Evolutionary conservation across 192 early-diverging fungal genomes (phyloP), one percentile per base, ranked within the genome.

Genomic region (Chytriomyces confervae): DNA sequence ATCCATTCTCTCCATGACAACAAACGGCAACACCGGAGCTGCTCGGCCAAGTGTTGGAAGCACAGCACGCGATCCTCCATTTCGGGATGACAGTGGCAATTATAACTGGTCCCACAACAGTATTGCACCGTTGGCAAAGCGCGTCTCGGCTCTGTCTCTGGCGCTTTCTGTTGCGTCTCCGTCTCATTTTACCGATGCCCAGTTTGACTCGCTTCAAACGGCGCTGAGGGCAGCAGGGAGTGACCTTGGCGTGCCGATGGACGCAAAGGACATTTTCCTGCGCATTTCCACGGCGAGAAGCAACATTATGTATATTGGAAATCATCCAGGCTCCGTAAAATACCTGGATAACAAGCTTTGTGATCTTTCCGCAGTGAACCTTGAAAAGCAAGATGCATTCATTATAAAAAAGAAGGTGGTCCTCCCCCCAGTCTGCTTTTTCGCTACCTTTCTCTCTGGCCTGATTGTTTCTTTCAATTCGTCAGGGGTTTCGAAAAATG

Each of bases 201-300:
- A 20, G 13, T 57, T 57, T 20, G 53, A 57, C 0, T 13, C 20
- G 53, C 53, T 57, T 3, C 53, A 57, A 57, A 13, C 13, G 20
- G 53, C 20, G 13, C 53, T 57, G 16, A 20, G 13, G 53, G 53
- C 16, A n/a, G 53, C 53, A 1, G 53, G 16, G 53, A 20, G 16
- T 13, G 20, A 57, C 53, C 16, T 20, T 13, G 53, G 53, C 13
- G 53, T 57, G 20, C 53, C 20, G 16, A 57, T 57, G 16, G 53
- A 57, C 53, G 53, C 53, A 57, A 13, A 57, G 53, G 53, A 57
- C 20, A 57, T 57, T 57, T 57, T 57, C 53, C 13, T n/a, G 53
- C 53, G 53, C 53, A 13, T 57, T 57, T 57, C 20, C 16, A 20
- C 20, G 53, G 53, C 53, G 53, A 13, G 53, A 20, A 57, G 53